phyloP scores from a whole-genome alignment of 2,329 filamentous ascomycete species.

The Sclerotinia trifoliorum region DNA sequence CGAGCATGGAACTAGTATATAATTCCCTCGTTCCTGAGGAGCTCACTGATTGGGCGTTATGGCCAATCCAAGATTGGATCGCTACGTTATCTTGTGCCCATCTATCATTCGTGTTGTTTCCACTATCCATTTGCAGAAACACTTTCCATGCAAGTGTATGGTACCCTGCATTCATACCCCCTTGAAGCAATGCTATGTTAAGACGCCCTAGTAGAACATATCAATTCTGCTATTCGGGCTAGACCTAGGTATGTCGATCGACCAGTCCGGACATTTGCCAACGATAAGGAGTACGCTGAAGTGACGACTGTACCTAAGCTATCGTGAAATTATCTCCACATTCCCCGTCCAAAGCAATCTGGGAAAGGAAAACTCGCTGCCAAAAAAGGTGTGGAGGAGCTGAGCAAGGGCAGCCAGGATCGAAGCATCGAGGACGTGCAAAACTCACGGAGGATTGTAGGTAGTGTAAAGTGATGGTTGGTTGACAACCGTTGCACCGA shows the following conservation, averaged over 20 bases:
- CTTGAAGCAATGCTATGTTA: constrained; percentile 25
- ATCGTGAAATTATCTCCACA: constrained; percentile 36
- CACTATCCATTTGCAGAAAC: constrained; percentile 45
- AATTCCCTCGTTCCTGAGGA: constrained; percentile 23
- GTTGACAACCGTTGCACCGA: constrained; percentile 18
- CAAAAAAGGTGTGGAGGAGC: constrained; percentile 37
- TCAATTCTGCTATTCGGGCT: constrained; percentile 27
- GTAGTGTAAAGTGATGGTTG: constrained; percentile 33
- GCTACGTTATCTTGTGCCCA: constrained; percentile 22
- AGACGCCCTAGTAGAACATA: constrained; percentile 26
- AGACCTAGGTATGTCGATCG: constrained; percentile 27
- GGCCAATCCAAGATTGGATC: constrained; percentile 27
- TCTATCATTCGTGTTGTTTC: constrained; percentile 25
- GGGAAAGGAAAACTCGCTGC: constrained; percentile 29
- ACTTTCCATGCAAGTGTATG: constrained; percentile 43
- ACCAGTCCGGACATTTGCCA: constrained; percentile 22
- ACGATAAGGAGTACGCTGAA: constrained; percentile 34
- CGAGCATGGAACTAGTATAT: constrained; percentile 22
- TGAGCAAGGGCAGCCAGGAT: constrained; percentile 33
- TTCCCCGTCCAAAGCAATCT: constrained; percentile 26
- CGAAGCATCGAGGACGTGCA: constrained; percentile 36
- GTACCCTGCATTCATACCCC: constrained; percentile 28
- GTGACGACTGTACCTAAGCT: constrained; percentile 25
- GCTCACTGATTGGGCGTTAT: constrained; percentile 30
- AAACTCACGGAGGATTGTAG: constrained; percentile 33